These are phyloP conservation scores for Claviceps maximensis DNA, from an alignment of 2,329 filamentous ascomycete species.

Conservation along the genomic window DNA sequence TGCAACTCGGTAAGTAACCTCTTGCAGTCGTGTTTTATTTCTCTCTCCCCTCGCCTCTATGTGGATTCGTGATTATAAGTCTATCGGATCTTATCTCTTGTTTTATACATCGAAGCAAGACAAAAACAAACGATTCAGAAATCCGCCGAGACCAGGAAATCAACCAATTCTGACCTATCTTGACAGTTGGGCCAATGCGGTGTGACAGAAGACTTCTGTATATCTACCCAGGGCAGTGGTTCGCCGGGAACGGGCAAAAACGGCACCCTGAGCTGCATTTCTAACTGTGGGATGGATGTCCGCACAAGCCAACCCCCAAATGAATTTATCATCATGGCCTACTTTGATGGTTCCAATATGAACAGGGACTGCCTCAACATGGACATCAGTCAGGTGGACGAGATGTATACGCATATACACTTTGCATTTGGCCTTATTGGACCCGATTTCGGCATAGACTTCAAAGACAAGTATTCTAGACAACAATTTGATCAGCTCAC, in stretches of 20 bases:
- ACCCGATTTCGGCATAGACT: background rate
- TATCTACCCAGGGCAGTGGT: background rate
- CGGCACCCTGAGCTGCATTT: conserved; percentile 9
- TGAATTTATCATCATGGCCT: conserved; percentile 10
- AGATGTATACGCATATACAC: conserved; percentile 11
- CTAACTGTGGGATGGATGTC: conserved; percentile 14
- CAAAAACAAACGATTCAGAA: too few relatives aligned
- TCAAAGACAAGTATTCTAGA: background rate
- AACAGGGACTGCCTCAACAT: conserved; percentile 6
- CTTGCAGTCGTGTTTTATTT: background rate
- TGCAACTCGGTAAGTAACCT: conserved; percentile 2
- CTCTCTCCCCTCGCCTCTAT: background rate
- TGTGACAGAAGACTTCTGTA: background rate
- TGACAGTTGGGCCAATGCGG: background rate
- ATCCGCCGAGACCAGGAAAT: too few relatives aligned
- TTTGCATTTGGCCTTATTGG: conserved; percentile 20
- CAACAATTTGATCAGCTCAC: conserved; percentile 10
- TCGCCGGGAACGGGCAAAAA: background rate
- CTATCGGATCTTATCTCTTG: background rate
- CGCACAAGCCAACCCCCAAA: background rate
- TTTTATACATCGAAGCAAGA: background rate
- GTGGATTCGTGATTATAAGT: background rate
- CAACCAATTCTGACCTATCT: background rate
- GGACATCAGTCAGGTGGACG: background rate
- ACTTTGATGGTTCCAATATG: conserved; percentile 10